A percentile compares a stretch with the other conserved stretches of the same genome.
These are phyloP conservation scores for Rhazya stricta DNA, from an alignment of 257 asterid species.

Conservation along the genomic window DNA sequence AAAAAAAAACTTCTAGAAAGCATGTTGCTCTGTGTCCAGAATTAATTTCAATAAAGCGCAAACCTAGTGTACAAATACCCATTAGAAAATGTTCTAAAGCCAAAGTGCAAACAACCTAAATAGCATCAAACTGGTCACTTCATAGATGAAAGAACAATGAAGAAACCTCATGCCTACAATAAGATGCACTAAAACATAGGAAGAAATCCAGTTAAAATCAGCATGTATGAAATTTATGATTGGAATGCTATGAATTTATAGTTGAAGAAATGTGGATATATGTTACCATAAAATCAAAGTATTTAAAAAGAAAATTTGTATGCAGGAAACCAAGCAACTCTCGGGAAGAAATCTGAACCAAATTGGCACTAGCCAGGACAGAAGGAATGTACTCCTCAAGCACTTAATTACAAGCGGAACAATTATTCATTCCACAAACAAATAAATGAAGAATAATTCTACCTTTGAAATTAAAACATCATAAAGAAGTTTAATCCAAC, in stretches of 20 bases:
- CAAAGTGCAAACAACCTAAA: not conserved
- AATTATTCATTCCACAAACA: not conserved
- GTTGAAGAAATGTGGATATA: not conserved
- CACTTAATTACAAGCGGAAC: not conserved
- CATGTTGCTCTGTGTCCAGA: not conserved
- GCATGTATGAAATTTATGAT: not conserved
- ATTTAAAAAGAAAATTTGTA: not conserved
- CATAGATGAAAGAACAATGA: not conserved
- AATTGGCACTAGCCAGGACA: not conserved
- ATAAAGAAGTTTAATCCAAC: slow-evolving; percentile 31
- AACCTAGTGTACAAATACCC: not conserved
- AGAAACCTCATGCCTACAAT: not conserved
- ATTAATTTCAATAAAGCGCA: not conserved
- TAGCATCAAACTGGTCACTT: not conserved
- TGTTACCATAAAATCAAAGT: not conserved
- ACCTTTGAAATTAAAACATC: slow-evolving; percentile 20
- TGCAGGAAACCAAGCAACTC: not conserved
- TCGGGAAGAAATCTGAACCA: not conserved
- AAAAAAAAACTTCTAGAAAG: not conserved
- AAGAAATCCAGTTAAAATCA: not conserved
- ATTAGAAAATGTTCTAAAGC: not conserved
- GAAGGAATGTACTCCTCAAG: not conserved
- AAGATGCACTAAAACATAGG: not conserved
- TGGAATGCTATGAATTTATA: not conserved
- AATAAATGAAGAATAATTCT: slow-evolving; percentile 7